Conservation (phyloP, 2,329 filamentous ascomycete species). For the Tolypocladium cylindrosporum region DNA sequence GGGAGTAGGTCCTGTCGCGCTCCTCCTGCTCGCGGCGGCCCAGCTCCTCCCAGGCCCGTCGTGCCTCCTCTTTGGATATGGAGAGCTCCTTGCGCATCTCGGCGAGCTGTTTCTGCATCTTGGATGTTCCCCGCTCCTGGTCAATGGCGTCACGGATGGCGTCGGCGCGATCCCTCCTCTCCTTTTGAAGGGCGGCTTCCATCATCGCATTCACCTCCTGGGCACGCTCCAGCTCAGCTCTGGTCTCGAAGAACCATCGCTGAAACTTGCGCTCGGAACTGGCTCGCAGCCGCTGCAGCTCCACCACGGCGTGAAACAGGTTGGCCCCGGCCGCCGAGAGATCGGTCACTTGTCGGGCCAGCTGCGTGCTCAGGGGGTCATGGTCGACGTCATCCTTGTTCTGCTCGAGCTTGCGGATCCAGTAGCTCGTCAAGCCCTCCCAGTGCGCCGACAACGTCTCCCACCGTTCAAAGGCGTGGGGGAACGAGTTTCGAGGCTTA, state of each 20-base stretch:
- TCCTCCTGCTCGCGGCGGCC: conserved; percentile 89
- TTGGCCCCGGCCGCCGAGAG: conserved; percentile 96
- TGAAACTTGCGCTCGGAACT: conserved; percentile 97
- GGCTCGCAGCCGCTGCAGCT: conserved; percentile 84
- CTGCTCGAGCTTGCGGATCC: conserved; percentile 86
- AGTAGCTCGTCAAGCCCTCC: conserved; percentile 95
- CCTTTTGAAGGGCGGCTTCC: conserved; percentile 64
- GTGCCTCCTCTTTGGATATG: conserved; percentile 93
- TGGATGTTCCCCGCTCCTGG: conserved; percentile 61
- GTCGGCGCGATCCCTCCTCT: conserved; percentile 60
- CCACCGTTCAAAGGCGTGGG: conserved; percentile 96
- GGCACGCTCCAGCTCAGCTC: conserved; percentile 74
- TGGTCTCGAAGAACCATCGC: conserved; percentile 95
- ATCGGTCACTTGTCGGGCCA: conserved; percentile 90
- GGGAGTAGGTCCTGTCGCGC: conserved; percentile 72
- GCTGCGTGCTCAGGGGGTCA: conserved; percentile 75
- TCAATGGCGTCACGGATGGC: conserved; percentile 56
- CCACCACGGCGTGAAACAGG: conserved; percentile 93
- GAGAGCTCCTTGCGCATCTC: conserved; percentile 89
- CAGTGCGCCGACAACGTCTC: conserved; percentile 94
- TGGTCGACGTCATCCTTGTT: conserved; percentile 77
- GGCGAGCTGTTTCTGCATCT: conserved; percentile 65
- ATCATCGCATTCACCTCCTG: conserved; percentile 75
- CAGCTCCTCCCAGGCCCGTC: conserved; percentile 93
- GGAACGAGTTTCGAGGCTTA: conserved; percentile 62